A percentile compares a stretch with the other conserved stretches of the same genome.
These are phyloP conservation scores for Hypomontagnella monticulosa DNA, from an alignment of 495 filamentous ascomycete species.

Conservation along the genomic window DNA sequence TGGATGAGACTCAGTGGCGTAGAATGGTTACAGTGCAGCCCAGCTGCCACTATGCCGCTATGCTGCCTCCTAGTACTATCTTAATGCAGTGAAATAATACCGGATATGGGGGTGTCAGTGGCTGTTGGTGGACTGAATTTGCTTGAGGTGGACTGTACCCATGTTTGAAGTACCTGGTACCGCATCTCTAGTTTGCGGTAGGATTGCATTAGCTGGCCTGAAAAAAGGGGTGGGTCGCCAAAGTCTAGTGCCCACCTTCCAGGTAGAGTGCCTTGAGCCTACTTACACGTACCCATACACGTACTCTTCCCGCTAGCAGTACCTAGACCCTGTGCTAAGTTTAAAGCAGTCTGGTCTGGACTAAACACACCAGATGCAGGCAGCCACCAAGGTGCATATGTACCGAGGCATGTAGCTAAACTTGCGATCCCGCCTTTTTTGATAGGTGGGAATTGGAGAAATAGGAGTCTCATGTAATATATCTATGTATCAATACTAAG, in stretches of 20 bases:
- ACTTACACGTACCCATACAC: background rate
- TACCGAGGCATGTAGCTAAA: too few species aligned
- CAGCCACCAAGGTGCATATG: constrained; percentile 11
- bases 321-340: too few species aligned
- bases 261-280: constrained; percentile 2
- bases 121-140: too few species aligned
- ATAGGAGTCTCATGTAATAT: background rate
- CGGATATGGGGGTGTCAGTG: too few species aligned
- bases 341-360: background rate
- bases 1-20: constrained; percentile 30
- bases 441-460: background rate
- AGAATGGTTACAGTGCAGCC: constrained; percentile 31
- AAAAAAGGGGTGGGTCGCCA: constrained; percentile 21
- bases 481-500: background rate
- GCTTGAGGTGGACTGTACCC: background rate
- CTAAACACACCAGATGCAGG: constrained; percentile 5
- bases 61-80: too few species aligned
- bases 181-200: background rate
- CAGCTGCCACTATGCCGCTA: constrained; percentile 1
- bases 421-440: background rate
- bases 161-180: constrained; percentile 21
- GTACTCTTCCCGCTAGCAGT: too few species aligned
- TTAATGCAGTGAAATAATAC: too few species aligned
- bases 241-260: background rate
- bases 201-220: constrained; percentile 22